phyloP scores from a whole-genome alignment of 371 early-diverging fungal genomes.

The Mucor irregularis region DNA sequence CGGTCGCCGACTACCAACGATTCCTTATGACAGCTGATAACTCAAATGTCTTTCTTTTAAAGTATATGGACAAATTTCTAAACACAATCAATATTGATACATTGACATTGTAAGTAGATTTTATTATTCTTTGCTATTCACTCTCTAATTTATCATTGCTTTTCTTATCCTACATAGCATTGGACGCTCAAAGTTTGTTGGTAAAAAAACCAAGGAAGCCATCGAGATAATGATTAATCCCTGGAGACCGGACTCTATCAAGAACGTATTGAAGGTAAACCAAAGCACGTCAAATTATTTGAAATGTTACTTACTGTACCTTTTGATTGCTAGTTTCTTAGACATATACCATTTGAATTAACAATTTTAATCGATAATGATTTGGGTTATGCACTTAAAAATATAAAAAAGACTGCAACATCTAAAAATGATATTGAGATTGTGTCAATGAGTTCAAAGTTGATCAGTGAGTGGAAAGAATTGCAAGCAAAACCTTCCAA shows the following conservation, averaged over 20 bases:
- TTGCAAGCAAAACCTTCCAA: not conserved
- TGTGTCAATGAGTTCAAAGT: not conserved
- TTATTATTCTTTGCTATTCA: too few relatives aligned
- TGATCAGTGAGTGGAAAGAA: constrained; percentile 9
- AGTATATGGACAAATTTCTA: too few relatives aligned
- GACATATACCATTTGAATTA: constrained; percentile 16
- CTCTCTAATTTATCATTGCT: too few relatives aligned
- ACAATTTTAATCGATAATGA: constrained; percentile 8
- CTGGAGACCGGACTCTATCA: not conserved
- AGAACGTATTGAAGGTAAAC: not conserved
- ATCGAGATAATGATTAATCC: not conserved
- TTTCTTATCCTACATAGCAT: not conserved
- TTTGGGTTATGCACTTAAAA: constrained; percentile 12
- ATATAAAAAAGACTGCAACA: constrained; percentile 12
- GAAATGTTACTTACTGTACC: not conserved
- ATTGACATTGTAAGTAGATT: too few relatives aligned
- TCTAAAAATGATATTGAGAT: not conserved
- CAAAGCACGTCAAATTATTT: not conserved
- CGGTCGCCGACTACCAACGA: too few relatives aligned
- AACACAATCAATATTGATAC: too few relatives aligned
- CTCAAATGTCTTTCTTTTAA: too few relatives aligned
- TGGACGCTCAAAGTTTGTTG: not conserved
- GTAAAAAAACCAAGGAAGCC: not conserved
- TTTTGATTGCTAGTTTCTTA: constrained; percentile 8
- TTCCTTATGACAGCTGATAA: too few relatives aligned